Percentiles rank a stretch among this genome's conserved stretches.
Evolutionary conservation across 129 eudicot species (phyloP).

Genomic region (Calendula officinalis): DNA sequence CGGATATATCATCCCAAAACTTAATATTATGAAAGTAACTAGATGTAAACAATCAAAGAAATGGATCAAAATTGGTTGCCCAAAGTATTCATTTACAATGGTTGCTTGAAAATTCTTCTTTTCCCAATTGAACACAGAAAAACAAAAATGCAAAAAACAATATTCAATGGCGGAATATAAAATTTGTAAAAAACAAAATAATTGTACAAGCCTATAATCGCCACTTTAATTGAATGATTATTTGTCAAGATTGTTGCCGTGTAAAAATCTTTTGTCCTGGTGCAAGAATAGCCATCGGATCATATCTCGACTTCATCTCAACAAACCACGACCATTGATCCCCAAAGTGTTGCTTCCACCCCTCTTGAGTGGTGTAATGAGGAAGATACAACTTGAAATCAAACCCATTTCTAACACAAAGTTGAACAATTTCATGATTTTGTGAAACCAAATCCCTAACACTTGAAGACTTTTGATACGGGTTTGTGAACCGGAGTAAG

Average conservation of each 20-base stretch:
- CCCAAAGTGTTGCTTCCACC: conserved; percentile 75
- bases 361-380: conserved; percentile 45
- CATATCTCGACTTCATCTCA: conserved; percentile 54
- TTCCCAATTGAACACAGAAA: conserved; percentile 30
- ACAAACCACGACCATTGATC: conserved; percentile 62
- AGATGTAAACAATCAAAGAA: conserved; percentile 20
- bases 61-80: conserved; percentile 35
- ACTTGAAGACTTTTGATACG: conserved; percentile 47
- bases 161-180: conserved; percentile 20
- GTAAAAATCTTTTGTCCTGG: conserved; percentile 78
- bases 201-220: conserved; percentile 37
- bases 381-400: conserved; percentile 71
- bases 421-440: conserved; percentile 50
- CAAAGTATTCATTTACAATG: conserved; percentile 38
- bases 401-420: conserved; percentile 45
- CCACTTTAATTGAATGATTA: conserved; percentile 23
- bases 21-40: conserved; percentile 5
- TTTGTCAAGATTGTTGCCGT: conserved; percentile 30
- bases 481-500: conserved; percentile 55
- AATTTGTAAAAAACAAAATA: conserved; percentile 38
- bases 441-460: conserved; percentile 51
- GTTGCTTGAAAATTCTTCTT: conserved; percentile 29
- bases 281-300: conserved; percentile 77
- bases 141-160: conserved; percentile 19
- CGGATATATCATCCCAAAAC: neutral